These are phyloP conservation scores for Cinnamomum chago DNA, from an alignment of 164 flowering plant species.

Conservation along the genomic window DNA sequence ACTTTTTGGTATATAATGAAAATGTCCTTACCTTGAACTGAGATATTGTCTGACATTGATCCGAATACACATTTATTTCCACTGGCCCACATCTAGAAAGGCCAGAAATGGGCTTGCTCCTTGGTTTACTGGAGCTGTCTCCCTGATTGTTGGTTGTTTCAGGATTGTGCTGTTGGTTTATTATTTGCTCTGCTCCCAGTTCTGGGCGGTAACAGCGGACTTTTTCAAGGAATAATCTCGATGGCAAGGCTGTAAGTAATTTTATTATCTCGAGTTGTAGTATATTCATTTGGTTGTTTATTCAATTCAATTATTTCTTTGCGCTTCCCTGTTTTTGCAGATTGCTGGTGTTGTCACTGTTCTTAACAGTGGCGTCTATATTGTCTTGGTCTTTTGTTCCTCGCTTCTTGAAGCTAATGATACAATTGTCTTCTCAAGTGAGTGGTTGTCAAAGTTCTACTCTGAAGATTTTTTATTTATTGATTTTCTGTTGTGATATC, in stretches of 20 bases:
- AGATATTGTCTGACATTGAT: neutral
- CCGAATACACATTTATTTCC: neutral
- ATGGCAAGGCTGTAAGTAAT: conserved; percentile 84
- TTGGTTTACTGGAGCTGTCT: neutral
- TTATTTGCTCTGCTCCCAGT: conserved; percentile 96
- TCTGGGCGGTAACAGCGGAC: conserved; percentile 87
- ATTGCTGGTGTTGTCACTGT: conserved; percentile 67
- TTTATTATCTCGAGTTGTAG: conserved; percentile 4
- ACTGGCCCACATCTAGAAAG: neutral
- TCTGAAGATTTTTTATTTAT: neutral
- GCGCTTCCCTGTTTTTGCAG: conserved; percentile 31
- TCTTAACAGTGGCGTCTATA: conserved; percentile 57
- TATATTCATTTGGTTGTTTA: neutral
- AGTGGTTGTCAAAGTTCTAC: conserved; percentile 20
- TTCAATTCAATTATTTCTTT: neutral
- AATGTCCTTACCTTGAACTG: neutral
- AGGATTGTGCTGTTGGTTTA: conserved; percentile 99
- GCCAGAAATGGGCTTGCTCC: neutral
- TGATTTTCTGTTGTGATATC: neutral
- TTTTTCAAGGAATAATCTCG: conserved; percentile 67
- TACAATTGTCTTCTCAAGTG: conserved; percentile 81
- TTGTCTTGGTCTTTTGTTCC: conserved; percentile 94
- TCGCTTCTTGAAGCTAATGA: conserved; percentile 89
- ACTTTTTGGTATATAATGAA: neutral
- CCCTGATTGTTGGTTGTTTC: conserved; percentile 19